Base-by-base conservation (phyloP, 805 yeast genomes). In the Wickerhamiella dianesei region DNA sequence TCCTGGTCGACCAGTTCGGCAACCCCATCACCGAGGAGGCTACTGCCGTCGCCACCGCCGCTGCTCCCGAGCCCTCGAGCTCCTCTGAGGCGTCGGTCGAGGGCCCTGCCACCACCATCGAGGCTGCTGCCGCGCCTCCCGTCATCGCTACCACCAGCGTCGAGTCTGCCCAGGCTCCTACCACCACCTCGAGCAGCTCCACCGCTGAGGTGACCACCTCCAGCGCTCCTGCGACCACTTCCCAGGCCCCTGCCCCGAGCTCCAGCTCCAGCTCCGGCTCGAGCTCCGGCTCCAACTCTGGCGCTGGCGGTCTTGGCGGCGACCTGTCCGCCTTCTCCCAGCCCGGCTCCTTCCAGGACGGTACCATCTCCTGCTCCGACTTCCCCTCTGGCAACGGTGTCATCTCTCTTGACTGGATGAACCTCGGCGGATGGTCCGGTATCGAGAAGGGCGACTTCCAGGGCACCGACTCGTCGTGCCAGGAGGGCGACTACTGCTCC, bases 401-500 rank as follows among this genome's bases (percentile, higher is more conserved):
- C 50, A 70, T 86, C 59, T 65, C 84, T 25, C 68, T 84, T 41
- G 80, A 79, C 69, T 72, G 73, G 72, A 72, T 80, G 44, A 83
- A 80, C 37, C 76, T 77, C 54, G 94, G 92, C 54, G 95, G 95
- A 57, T 82, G 77, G 77, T 74, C 94, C 46, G 86, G 89, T 59
- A 72, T 85, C 61, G 76, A 78, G 69, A 62, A 56, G 61, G 69
- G 73, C 61, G 64, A 67, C 47, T 72, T 75, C 53, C 74, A 73
- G 50, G 69, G 74, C 54, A 77, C 85, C 53, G 75, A 85, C 52
- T 73, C 82, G 45, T 59, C 74, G 42, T 89, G 98, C 74, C 64
- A 70, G 53, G 96, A 88, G 57, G 97, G 96, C 49, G 76, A 76
- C 60, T 86, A 84, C 79, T 89, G 98, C 71, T 89, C 97, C 50